phyloP scores from a whole-genome alignment of 2,329 filamentous ascomycete genomes.

The Cryphonectria radicalis region DNA sequence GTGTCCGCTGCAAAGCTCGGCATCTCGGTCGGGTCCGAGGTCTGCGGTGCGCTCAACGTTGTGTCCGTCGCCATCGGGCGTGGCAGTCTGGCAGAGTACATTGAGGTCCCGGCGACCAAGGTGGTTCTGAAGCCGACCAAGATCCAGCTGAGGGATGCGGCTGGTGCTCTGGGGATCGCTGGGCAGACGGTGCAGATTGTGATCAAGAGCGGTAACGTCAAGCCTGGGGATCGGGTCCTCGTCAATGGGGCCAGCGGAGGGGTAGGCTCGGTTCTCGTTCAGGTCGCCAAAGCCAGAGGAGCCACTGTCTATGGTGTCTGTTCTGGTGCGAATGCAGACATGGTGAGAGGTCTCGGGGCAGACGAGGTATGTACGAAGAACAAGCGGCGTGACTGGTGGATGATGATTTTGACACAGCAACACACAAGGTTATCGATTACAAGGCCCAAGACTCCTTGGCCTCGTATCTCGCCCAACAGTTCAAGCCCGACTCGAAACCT shows the following conservation, averaged over 20 bases:
- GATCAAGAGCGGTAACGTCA: slow-evolving; percentile 34
- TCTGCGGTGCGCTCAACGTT: slow-evolving; percentile 39
- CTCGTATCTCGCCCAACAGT: slow-evolving; percentile 37
- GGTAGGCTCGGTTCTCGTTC: slow-evolving; percentile 51
- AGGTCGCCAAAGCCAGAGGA: slow-evolving; percentile 47
- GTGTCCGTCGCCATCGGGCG: slow-evolving; percentile 35
- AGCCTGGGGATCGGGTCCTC: slow-evolving; percentile 41
- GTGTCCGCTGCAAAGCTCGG: slow-evolving; percentile 17
- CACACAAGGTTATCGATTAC: slow-evolving; percentile 47
- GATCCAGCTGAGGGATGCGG: slow-evolving; percentile 33
- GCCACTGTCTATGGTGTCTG: slow-evolving; percentile 54
- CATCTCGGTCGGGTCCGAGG: slow-evolving; percentile 35
- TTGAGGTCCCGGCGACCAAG: slow-evolving; percentile 39
- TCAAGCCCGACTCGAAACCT: slow-evolving; percentile 21
- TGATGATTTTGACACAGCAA: background rate
- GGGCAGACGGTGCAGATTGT: slow-evolving; percentile 42
- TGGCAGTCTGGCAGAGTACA: slow-evolving; percentile 42
- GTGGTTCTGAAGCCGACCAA: slow-evolving; percentile 37
- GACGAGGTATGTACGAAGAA: slow-evolving; percentile 46
- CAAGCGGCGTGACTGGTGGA: background rate
- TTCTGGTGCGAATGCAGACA: slow-evolving; percentile 48
- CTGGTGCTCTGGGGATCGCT: slow-evolving; percentile 40
- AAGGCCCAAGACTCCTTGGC: slow-evolving; percentile 42
- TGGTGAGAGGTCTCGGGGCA: slow-evolving; percentile 52
- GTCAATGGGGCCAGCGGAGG: slow-evolving; percentile 57